These are phyloP conservation scores for Cladosporium sphaerospermum DNA, from an alignment of 2,329 filamentous ascomycete genomes.

Conservation along the genomic window DNA sequence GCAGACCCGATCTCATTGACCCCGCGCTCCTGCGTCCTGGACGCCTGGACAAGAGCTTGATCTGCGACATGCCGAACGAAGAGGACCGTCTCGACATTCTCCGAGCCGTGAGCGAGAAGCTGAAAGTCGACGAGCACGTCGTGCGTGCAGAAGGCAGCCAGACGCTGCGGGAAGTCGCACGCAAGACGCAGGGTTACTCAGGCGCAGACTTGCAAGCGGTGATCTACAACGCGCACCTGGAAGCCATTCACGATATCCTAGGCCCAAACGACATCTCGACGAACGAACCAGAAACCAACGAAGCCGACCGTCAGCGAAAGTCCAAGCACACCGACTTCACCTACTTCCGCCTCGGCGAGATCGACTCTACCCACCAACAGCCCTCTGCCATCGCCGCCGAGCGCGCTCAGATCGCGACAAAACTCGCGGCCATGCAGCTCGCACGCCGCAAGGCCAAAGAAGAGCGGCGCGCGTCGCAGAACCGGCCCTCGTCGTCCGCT, in stretches of 20 bases:
- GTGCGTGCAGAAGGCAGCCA: constrained; percentile 34
- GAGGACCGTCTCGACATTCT: constrained; percentile 87
- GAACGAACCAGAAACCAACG: constrained; percentile 30
- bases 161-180: constrained; percentile 50
- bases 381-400: constrained; percentile 57
- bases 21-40: constrained; percentile 87
- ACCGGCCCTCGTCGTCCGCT: constrained; percentile 15
- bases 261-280: constrained; percentile 37
- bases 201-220: constrained; percentile 92
- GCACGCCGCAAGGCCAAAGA: constrained; percentile 59
- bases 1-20: constrained; percentile 88
- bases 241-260: constrained; percentile 91
- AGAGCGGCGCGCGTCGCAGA: constrained; percentile 33
- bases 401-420: constrained; percentile 70
- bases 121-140: constrained; percentile 64
- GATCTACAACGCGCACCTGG: constrained; percentile 91
- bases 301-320: constrained; percentile 19
- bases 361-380: constrained; percentile 29
- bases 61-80: constrained; percentile 79
- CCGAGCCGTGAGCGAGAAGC: constrained; percentile 71
- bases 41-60: constrained; percentile 82
- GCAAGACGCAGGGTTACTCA: constrained; percentile 78
- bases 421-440: constrained; percentile 71
- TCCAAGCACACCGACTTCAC: constrained; percentile 52
- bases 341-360: constrained; percentile 75